Base-by-base conservation (phyloP, 805 yeast species). In the Pichia cabralensis region DNA sequence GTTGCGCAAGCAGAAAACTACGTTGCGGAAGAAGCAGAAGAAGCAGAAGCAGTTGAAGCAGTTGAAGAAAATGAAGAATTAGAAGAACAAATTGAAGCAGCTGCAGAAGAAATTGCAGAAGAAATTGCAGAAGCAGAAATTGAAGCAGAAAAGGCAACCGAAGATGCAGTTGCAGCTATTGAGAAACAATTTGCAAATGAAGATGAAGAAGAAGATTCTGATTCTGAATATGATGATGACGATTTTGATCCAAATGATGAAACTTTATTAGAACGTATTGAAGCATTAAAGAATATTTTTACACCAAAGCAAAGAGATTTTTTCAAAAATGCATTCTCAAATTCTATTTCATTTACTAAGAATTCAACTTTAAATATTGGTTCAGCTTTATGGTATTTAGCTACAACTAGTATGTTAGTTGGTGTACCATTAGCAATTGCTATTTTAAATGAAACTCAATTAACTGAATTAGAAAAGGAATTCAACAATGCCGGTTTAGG, bases 361-460 rank as follows among this genome's bases (percentile, higher is more conserved):
- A 39, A 66, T 22, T 67, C 74, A 23, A 62, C 76, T 36, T 52
- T 65, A 41, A 76, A 74, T 46, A 67, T 82, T 41, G 96, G 96
- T 41, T 70, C 71, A 47, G 64, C 81, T 26, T 68, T 88, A 46
- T 92, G 97, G 97, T 71, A 80, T 41, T 45, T 84, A 38, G 76
- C 96, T 10, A 78, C 97, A 10, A 73, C 92, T 27, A 76, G 83
- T 27, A 64, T 92, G 49, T 71, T 92, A 43, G 66, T 92, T 49
- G 96, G 96, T 56, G 94, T 86, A 30, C 99, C 99, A 44, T 70
- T 84, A 49, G 78, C 95, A 8, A 67, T 92, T 50, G 80, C 95
- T 34, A 82, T 92, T 49, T 69, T 92, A 50, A 77, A 86, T 41
- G 96, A 89, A 65, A 94, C 86, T 56, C 96, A 89, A 66, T 72